A percentile compares a stretch with the other conserved stretches of the same genome.
These are phyloP conservation scores for Tolypocladium paradoxum DNA, from an alignment of 2,329 filamentous ascomycete genomes.

Conservation along the genomic window DNA sequence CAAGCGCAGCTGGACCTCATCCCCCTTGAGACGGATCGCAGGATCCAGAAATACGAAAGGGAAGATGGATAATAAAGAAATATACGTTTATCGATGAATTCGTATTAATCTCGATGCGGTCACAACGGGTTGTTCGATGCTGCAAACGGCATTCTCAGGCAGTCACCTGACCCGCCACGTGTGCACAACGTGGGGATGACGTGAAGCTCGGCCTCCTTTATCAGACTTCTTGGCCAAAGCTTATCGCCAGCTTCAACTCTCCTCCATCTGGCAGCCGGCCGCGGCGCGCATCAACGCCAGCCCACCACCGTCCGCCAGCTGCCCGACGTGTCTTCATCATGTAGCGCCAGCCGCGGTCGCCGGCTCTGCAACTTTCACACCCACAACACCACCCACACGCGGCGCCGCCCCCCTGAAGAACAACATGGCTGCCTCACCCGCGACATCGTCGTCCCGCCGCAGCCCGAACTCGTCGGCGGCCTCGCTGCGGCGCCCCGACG, in stretches of 20 bases:
- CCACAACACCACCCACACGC: neutral
- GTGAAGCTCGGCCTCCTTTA: neutral
- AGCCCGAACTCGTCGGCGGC: constrained; percentile 24
- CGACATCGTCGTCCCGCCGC: constrained; percentile 21
- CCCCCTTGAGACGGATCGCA: neutral
- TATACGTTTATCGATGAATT: too few relatives aligned
- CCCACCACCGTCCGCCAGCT: neutral
- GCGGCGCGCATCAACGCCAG: neutral
- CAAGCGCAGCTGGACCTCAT: neutral
- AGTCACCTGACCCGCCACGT: neutral
- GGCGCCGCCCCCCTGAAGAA: neutral
- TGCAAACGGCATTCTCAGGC: neutral
- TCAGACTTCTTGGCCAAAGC: neutral
- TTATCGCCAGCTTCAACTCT: neutral
- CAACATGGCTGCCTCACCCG: constrained; percentile 25
- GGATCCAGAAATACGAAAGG: neutral
- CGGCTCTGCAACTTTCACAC: neutral
- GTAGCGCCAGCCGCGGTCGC: neutral
- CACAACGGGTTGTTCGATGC: too few relatives aligned
- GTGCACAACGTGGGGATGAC: neutral
- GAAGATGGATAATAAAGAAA: too few relatives aligned
- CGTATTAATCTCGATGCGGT: too few relatives aligned
- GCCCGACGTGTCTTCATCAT: neutral
- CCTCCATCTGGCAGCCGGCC: neutral
- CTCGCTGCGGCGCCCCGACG: constrained; percentile 20